A percentile compares a stretch with the other conserved stretches of the same genome.
Conservation (phyloP, 768 basidiomycete species). For the Candolleomyces eurysporus region DNA sequence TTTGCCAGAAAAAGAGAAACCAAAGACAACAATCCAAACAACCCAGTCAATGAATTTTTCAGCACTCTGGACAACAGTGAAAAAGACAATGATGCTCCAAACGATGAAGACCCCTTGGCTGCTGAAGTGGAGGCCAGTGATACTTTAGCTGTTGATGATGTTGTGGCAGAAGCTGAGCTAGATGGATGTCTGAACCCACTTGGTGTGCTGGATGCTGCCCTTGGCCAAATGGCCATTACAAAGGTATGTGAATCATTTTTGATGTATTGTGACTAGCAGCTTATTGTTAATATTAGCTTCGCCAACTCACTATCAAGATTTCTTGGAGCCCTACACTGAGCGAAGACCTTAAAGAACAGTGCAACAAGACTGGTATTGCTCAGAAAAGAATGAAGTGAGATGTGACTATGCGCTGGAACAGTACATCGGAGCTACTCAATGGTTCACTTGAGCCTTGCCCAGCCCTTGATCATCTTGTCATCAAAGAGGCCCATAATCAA, state of each 20-base stretch:
- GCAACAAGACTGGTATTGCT: constrained; percentile 1
- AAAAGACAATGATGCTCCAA: not conserved
- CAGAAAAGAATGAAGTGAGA: constrained; percentile 16
- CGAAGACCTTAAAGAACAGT: constrained; percentile 13
- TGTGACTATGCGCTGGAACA: too few relatives aligned
- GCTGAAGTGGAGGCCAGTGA: constrained; percentile 19
- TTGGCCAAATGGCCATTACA: constrained; percentile 9
- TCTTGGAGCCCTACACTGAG: constrained; percentile 15
- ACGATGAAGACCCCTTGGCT: constrained; percentile 18
- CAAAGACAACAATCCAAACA: constrained; percentile 4
- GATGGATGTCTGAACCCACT: not conserved
- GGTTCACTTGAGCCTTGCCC: too few relatives aligned
- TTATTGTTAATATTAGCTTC: constrained; percentile 12
- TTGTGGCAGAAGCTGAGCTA: constrained; percentile 6
- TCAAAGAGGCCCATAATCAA: too few relatives aligned
- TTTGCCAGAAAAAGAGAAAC: constrained; percentile 11
- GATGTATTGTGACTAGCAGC: not conserved
- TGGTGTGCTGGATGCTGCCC: not conserved
- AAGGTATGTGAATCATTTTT: constrained; percentile 10
- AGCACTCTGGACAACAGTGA: constrained; percentile 5
- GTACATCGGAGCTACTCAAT: too few relatives aligned
- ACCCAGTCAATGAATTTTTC: not conserved
- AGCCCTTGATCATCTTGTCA: too few relatives aligned
- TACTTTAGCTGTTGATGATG: constrained; percentile 10
- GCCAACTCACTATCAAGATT: constrained; percentile 16